Evolutionary conservation across 2,329 filamentous ascomycete genomes (phyloP).

Genomic region (Stenocarpella maydis): DNA sequence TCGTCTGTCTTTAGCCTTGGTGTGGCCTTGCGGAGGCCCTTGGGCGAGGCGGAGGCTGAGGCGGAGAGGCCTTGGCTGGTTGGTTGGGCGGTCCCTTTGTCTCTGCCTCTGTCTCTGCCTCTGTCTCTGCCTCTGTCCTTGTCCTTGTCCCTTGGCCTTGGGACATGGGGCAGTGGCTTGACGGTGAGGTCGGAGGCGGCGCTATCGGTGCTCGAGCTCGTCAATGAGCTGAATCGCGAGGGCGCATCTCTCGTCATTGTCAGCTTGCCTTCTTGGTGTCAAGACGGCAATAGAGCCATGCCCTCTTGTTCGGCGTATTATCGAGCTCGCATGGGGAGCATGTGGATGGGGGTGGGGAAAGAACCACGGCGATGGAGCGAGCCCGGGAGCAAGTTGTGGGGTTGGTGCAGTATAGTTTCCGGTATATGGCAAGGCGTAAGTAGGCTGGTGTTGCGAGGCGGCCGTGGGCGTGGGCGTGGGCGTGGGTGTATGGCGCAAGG

Average conservation of each 20-base stretch:
- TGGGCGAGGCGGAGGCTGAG: conserved; percentile 38
- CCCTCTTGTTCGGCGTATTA: conserved; percentile 31
- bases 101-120: conserved; percentile 30
- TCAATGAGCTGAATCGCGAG: conserved; percentile 71
- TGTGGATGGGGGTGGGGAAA: conserved; percentile 12
- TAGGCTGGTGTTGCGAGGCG: too few species aligned
- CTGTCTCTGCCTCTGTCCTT: conserved; percentile 27
- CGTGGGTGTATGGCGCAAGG: not conserved
- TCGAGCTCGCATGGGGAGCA: conserved; percentile 32
- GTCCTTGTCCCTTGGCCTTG: conserved; percentile 40
- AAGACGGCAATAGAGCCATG: conserved; percentile 35
- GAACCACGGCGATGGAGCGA: conserved; percentile 1
- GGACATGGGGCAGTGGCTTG: conserved; percentile 52
- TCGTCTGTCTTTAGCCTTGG: conserved; percentile 66
- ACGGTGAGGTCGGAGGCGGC: conserved; percentile 72
- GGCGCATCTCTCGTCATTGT: conserved; percentile 73
- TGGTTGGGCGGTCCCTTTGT: conserved; percentile 29
- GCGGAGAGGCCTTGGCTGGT: conserved; percentile 37
- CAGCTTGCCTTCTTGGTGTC: conserved; percentile 34
- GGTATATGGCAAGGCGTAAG: not conserved
- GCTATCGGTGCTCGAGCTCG: conserved; percentile 72
- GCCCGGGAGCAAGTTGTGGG: conserved; percentile 1
- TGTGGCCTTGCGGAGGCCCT: conserved; percentile 46
- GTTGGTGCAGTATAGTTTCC: not conserved
- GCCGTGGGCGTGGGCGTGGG: not conserved